Base-by-base conservation (phyloP, 805 yeast genomes). In the Candida ortonii region DNA sequence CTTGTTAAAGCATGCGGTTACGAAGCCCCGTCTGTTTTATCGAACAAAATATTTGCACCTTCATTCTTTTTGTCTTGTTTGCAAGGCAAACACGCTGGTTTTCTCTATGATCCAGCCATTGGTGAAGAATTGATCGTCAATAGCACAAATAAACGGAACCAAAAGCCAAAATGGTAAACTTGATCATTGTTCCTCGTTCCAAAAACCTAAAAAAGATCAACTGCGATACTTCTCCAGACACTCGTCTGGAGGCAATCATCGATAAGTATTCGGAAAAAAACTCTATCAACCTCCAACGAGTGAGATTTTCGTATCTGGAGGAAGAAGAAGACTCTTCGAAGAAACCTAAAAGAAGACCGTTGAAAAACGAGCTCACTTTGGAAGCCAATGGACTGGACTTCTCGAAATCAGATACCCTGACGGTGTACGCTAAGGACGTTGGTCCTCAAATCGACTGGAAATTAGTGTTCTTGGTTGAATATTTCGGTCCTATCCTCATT, bases 361-460 rank as follows among this genome's bases (percentile, higher is more conserved):
- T 79, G 52, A 67, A 67, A 37, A 51, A 61, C 16, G 64, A 64
- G 25, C 65, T 67, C 34, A 57, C 73, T 12, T 61, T 81, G 25
- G 59, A 55, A 20, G 67, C 61, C n/a, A 71, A 70, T 39, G 74
- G 75, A 1, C 53, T 62, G n/a, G 53, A 42, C 28, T 57, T 59
- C 32, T 39, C 43, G 3, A 39, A 49, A 10, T 28, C 65, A 25
- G 61, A 63, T 15, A 46, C 65, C 7, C 50, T 67, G 16, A 68
- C 62, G 10, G 65, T 88, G 10, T 74, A 64, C 44, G 84, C 84
- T 36, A 89, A 90, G 59, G 98, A 90, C 55, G 67, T 90, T 42
- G 98, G 98, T 14, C 88, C 89, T 1, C 98, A 93, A 62, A 76
- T 93, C 39, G 79, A 80, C 4, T 93, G 97, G 96, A 75, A 84